Evolutionary conservation across 805 yeast species (phyloP).

Genomic region (Candida taoyuanica): DNA sequence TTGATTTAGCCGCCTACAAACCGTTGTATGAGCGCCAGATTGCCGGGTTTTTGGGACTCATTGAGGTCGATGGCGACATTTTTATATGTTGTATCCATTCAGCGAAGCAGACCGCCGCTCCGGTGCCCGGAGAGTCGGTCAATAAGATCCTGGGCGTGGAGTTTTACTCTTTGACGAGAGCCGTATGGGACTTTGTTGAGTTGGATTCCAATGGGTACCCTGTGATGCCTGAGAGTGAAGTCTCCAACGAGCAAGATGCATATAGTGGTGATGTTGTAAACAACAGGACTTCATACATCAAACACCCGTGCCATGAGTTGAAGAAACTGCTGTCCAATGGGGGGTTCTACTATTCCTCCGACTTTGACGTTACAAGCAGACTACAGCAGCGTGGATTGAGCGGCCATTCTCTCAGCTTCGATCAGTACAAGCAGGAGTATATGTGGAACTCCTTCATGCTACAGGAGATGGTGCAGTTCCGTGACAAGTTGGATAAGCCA

Average conservation of each 20-base stretch:
- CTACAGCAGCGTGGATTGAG: conserved; percentile 70
- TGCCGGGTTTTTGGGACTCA: conserved; percentile 76
- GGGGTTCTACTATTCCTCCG: conserved; percentile 86
- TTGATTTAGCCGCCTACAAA: conserved; percentile 36
- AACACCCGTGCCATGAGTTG: conserved; percentile 74
- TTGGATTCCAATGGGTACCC: conserved; percentile 69
- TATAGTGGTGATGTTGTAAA: conserved; percentile 11
- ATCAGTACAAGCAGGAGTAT: conserved; percentile 66
- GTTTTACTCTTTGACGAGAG: conserved; percentile 67
- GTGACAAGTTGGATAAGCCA: conserved; percentile 60
- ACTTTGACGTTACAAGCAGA: conserved; percentile 87
- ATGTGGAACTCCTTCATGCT: conserved; percentile 97
- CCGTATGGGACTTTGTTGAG: conserved; percentile 76
- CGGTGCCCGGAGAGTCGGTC: conserved; percentile 74
- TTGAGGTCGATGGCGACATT: conserved; percentile 59
- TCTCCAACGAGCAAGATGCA: conserved; percentile 21
- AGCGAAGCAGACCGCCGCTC: conserved; percentile 72
- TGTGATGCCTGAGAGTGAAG: conserved; percentile 34
- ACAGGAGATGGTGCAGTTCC: conserved; percentile 47
- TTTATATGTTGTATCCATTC: conserved; percentile 80
- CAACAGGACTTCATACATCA: conserved; percentile 8
- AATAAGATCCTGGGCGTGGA: conserved; percentile 82
- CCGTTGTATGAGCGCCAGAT: conserved; percentile 42
- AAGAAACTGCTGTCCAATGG: conserved; percentile 79
- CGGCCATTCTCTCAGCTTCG: conserved; percentile 32